These are phyloP conservation scores for Boletus edulis DNA, from an alignment of 768 basidiomycete species.

Conservation along the genomic window DNA sequence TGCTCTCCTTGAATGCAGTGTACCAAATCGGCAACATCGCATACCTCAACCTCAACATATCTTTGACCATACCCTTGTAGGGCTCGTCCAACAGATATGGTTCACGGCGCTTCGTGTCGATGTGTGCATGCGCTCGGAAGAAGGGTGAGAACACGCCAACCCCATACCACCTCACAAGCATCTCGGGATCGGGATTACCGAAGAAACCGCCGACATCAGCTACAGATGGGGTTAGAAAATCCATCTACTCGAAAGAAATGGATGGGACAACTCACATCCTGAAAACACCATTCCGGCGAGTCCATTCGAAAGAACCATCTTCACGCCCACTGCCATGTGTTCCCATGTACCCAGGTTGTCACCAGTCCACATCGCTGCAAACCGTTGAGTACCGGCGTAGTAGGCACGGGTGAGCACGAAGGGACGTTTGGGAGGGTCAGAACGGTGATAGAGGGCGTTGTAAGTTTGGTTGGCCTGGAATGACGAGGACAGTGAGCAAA, in stretches of 20 bases:
- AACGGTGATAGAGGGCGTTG: slow-evolving; percentile 74
- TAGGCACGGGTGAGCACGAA: slow-evolving; percentile 96
- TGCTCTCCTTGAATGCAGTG: slow-evolving; percentile 92
- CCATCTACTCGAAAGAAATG: not conserved
- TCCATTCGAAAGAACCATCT: slow-evolving; percentile 88
- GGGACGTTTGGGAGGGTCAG: slow-evolving; percentile 74
- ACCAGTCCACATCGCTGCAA: slow-evolving; percentile 98
- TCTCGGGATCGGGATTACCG: slow-evolving; percentile 91
- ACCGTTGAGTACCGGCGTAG: slow-evolving; percentile 93
- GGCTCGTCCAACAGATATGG: slow-evolving; percentile 92
- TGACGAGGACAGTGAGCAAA: not conserved
- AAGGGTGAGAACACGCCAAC: slow-evolving; percentile 94
- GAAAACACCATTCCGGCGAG: slow-evolving; percentile 90
- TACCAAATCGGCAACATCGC: slow-evolving; percentile 92
- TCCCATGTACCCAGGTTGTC: slow-evolving; percentile 98
- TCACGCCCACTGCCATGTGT: slow-evolving; percentile 90
- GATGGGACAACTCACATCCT: slow-evolving; percentile 63
- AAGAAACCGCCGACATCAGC: slow-evolving; percentile 99
- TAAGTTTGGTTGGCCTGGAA: slow-evolving; percentile 78
- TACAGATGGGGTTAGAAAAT: slow-evolving; percentile 34
- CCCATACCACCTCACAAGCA: slow-evolving; percentile 97
- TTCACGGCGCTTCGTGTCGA: slow-evolving; percentile 96
- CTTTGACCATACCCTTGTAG: slow-evolving; percentile 77
- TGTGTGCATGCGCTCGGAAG: slow-evolving; percentile 97
- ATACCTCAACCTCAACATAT: slow-evolving; percentile 80